Evolutionary conservation across 208 protist genomes (phyloP), one percentile per base, ranked within the genome.

Genomic region (Willaertia magna): DNA sequence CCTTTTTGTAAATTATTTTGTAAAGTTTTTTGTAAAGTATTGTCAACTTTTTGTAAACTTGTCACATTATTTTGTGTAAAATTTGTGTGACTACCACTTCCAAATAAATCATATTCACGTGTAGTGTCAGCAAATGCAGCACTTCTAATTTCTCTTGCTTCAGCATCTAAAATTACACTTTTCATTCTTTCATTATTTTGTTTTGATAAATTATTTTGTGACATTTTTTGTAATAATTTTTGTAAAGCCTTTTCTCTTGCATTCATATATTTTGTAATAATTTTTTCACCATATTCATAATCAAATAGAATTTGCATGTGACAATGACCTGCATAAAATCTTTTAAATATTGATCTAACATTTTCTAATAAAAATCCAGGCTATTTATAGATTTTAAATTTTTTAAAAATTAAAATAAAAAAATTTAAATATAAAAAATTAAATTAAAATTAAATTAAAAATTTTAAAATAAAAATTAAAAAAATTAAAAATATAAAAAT

Each of bases 271-370:
- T 79, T 79, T 79, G 30, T 26, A 42, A 83, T 43, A 20, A 47
- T 30, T 55, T 55, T 51, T 7, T 83, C 9, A 40, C 46, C 78
- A 39, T n/a, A 43, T 14, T 43, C 26, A n/a, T 83, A 55, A 7
- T 55, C 26, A 43, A 83, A 83, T 40, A 83, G 26, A 43, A 83
- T 83, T 83, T 83, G 78, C 22, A 83, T 55, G 26, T 83, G 78
- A 26, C 78, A 83, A 55, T 83, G 78, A 0, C 78, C 78, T 59
- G 12, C 11, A 83, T 83, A 83, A 40, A 51, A 83, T 42, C 78
- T 49, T 47, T 83, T 83, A 20, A 83, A 83, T 16, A 83, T n/a
- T 6, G 40, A 26, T 43, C 12, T 43, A 22, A 83, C 22, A 44
- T 22, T 26, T 22, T n/a, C 3, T 9, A 83, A 39, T 42, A 44